Base-by-base conservation (phyloP, 805 yeast species). In the Metschnikowia proteae region DNA sequence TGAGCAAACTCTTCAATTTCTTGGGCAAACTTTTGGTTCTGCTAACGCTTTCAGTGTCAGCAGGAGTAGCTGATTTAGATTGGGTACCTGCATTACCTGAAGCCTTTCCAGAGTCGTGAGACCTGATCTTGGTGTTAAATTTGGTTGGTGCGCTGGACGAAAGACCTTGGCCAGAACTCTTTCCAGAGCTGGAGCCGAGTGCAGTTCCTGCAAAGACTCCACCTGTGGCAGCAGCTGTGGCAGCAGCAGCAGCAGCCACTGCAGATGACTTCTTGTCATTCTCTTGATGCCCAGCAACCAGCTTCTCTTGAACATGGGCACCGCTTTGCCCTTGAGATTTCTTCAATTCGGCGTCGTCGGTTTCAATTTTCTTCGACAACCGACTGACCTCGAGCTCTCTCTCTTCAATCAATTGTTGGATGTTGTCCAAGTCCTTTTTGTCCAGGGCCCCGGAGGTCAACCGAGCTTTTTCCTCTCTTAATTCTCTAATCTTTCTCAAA, bases 391-490 rank as follows among this genome's bases (percentile, higher is more conserved):
- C 71, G 36, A 60, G 54, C 49, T 68, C 70, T 46, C 71, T 55
- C 10, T 62, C 66, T 39, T 61, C 67, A 45, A 67, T 67, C 41
- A 66, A 60, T 46, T 62, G 53, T 47, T 64, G 61, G 49, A 64
- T 53, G 26, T 63, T 65, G 23, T 57, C 65, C 40, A 64, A 43
- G 26, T 60, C 60, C 31, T 53, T 53, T 30, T 53, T 51, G 27
- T 30, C 39, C 22, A 8, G 11, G 30, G 60, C 60, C 45, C 62
- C 58, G 36, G 45, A 50, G n/a, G 66, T 52, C 48, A 64, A 63
- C 50, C 63, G 58, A 17, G 62, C 67, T 54, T 68, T 71, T 47
- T 72, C 73, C 46, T 64, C 72, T 50, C 73, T 65, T 50, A 73
- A 62, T 29, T 65, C 67, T 57, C 64, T 62, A 57, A 67, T 64